phyloP scores from a whole-genome alignment of 495 filamentous ascomycete species.

The Penicillium waksmanii region DNA sequence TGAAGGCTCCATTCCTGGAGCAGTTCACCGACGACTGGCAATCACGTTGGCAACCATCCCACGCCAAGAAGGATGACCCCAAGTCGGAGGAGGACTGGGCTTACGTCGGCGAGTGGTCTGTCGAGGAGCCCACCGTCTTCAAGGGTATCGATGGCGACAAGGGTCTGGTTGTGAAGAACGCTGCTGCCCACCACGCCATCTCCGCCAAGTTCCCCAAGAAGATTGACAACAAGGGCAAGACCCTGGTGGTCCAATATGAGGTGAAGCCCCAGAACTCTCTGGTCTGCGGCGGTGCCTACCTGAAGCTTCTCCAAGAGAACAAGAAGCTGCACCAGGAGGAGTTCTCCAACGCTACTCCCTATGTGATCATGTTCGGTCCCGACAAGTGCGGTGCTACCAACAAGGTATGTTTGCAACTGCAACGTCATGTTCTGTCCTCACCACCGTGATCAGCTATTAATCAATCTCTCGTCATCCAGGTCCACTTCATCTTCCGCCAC shows the following conservation, averaged over 20 bases:
- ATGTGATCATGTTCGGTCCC: slow-evolving; percentile 99
- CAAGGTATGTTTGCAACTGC: slow-evolving; percentile 62
- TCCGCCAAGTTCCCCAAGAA: slow-evolving; percentile 97
- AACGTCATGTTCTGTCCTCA: not conserved
- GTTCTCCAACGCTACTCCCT: slow-evolving; percentile 96
- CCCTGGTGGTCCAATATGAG: slow-evolving; percentile 97
- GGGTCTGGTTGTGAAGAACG: slow-evolving; percentile 96
- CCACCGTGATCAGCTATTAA: slow-evolving; percentile 9
- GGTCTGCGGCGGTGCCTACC: slow-evolving; percentile 97
- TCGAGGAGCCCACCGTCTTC: slow-evolving; percentile 90
- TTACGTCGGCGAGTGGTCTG: slow-evolving; percentile 94
- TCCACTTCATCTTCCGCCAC: slow-evolving; percentile 99
- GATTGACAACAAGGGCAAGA: slow-evolving; percentile 96
- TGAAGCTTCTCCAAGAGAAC: slow-evolving; percentile 99
- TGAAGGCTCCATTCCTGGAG: slow-evolving; percentile 95
- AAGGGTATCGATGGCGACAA: slow-evolving; percentile 97
- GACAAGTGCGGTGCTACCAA: slow-evolving; percentile 99
- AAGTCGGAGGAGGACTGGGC: slow-evolving; percentile 93
- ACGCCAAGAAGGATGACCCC: slow-evolving; percentile 94
- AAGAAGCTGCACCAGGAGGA: slow-evolving; percentile 95
- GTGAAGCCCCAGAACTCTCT: slow-evolving; percentile 99
- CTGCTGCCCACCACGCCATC: slow-evolving; percentile 97
- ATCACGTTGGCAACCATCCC: slow-evolving; percentile 85
- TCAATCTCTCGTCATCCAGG: slow-evolving; percentile 41
- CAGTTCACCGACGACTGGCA: slow-evolving; percentile 98